A percentile compares a stretch with the other conserved stretches of the same genome.
These are phyloP conservation scores for Heliocybe sulcata DNA, from an alignment of 1,284 basidiomycete species.

Conservation along the genomic window DNA sequence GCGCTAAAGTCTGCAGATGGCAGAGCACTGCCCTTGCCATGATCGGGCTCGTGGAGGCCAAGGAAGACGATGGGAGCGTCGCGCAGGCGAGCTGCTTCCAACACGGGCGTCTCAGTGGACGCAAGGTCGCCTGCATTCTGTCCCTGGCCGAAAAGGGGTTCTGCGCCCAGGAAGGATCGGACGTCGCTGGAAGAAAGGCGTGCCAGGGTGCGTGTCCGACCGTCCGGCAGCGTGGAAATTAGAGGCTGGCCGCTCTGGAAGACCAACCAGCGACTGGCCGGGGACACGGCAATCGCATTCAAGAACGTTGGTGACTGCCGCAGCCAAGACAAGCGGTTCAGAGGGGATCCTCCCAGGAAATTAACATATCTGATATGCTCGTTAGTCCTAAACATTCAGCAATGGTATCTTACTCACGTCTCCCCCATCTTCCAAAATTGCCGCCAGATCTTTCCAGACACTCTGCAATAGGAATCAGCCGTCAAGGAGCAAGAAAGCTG, in stretches of 20 bases:
- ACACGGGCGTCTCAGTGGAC: conserved; percentile 33
- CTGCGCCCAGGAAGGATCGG: conserved; percentile 31
- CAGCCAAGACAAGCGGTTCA: conserved; percentile 86
- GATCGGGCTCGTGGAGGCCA: conserved; percentile 68
- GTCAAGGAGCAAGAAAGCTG: not conserved
- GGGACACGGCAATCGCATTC: conserved; percentile 53
- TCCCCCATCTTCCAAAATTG: conserved; percentile 5
- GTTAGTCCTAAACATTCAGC: conserved; percentile 1
- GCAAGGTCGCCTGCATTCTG: conserved; percentile 39
- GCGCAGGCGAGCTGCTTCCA: conserved; percentile 61
- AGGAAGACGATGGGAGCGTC: conserved; percentile 60
- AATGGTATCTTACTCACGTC: conserved; percentile 10
- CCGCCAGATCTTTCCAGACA: not conserved
- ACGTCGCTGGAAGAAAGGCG: conserved; percentile 52
- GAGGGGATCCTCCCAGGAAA: conserved; percentile 71
- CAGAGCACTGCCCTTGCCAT: conserved; percentile 34
- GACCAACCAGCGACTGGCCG: conserved; percentile 64
- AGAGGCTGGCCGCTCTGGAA: conserved; percentile 69
- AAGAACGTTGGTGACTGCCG: conserved; percentile 67
- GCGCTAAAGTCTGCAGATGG: conserved; percentile 56
- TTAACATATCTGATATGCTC: conserved; percentile 32
- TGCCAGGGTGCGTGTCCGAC: conserved; percentile 29
- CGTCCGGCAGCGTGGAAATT: conserved; percentile 26
- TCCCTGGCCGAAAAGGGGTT: conserved; percentile 63
- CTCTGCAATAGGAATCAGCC: not conserved